Conservation (phyloP, 306 rosid species). For the Corylus americana region DNA sequence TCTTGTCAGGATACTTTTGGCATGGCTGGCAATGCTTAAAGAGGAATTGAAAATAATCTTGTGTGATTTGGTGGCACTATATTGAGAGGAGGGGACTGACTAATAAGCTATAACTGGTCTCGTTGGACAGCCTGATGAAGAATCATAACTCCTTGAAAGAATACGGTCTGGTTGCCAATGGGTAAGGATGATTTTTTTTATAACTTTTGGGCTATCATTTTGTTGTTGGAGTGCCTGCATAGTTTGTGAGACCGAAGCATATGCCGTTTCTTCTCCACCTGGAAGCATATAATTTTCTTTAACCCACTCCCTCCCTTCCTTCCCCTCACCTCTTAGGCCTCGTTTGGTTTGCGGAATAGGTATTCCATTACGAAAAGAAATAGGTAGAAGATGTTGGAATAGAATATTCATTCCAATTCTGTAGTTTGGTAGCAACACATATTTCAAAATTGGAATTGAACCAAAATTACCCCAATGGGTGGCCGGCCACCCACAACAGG, state of each 20-base stretch:
- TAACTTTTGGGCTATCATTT: background rate
- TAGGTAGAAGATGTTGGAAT: too few species aligned
- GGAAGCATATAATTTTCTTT: background rate
- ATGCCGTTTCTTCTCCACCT: background rate
- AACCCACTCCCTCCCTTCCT: too few species aligned
- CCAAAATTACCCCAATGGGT: too few species aligned
- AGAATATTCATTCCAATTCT: too few species aligned
- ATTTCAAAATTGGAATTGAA: too few species aligned
- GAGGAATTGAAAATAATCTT: constrained; percentile 30
- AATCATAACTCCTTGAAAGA: constrained; percentile 39
- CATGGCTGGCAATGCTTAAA: constrained; percentile 34
- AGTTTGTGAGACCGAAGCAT: background rate
- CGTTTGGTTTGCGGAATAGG: too few species aligned
- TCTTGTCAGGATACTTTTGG: constrained; percentile 22
- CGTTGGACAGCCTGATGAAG: constrained; percentile 46
- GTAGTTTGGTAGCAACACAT: too few species aligned
- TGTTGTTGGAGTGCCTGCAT: constrained; percentile 3
- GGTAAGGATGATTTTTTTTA: constrained; percentile 40
- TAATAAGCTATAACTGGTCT: constrained; percentile 30
- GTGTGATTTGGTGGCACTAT: constrained; percentile 37
- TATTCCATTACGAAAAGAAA: too few species aligned
- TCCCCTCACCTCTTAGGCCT: too few species aligned
- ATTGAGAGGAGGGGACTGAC: constrained; percentile 42
- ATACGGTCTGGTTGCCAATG: constrained; percentile 43
- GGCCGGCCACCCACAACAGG: too few species aligned